A percentile compares a stretch with the other conserved stretches of the same genome.
phyloP scores from a whole-genome alignment of 768 basidiomycete genomes.

The Termitomyces sp. region DNA sequence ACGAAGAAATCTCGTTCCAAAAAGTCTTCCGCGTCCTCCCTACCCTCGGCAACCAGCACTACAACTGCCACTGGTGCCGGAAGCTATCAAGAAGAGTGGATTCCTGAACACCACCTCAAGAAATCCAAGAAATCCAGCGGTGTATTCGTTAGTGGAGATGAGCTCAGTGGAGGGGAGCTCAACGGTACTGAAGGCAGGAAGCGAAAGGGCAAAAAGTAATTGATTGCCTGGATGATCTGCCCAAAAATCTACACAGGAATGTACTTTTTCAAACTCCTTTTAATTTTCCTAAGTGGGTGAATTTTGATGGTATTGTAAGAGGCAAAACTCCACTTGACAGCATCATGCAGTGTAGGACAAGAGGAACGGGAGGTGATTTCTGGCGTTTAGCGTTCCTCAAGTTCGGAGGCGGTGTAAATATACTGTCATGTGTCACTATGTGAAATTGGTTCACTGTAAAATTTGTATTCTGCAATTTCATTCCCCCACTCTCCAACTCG shows the following conservation, averaged over 20 bases:
- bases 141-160: slow-evolving; percentile 50
- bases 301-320: background rate
- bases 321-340: no score
- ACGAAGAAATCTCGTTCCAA: slow-evolving; percentile 51
- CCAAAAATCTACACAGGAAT: slow-evolving; percentile 7
- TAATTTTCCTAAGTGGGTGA: background rate
- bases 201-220: slow-evolving; percentile 43
- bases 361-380: no score
- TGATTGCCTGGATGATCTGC: background rate
- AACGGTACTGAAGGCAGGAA: slow-evolving; percentile 61
- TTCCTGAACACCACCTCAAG: slow-evolving; percentile 83
- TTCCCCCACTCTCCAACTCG: no score
- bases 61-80: slow-evolving; percentile 62
- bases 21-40: slow-evolving; percentile 28
- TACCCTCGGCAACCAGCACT: slow-evolving; percentile 45
- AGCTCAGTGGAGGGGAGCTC: slow-evolving; percentile 59
- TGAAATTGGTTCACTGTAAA: no score
- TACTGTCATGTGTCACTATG: no score
- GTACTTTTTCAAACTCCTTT: slow-evolving; percentile 1
- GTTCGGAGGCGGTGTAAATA: no score
- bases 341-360: no score
- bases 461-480: no score
- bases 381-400: no score
- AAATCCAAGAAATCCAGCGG: slow-evolving; percentile 48
- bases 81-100: slow-evolving; percentile 87